Evolutionary conservation across 2,329 filamentous ascomycete genomes (phyloP).

Genomic region (Alternaria alternata): DNA sequence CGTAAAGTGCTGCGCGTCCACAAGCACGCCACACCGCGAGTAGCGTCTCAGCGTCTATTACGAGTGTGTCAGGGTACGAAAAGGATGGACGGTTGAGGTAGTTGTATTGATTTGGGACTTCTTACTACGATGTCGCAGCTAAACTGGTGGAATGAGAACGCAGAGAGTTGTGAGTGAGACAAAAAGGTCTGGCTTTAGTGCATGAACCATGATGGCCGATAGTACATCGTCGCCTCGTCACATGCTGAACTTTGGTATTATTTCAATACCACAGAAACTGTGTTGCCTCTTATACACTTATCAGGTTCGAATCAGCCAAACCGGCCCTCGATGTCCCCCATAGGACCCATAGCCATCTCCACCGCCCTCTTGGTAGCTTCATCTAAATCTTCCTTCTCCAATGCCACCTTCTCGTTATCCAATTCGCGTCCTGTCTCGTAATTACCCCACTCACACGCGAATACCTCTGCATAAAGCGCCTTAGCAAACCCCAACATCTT

Average conservation of each 20-base stretch:
- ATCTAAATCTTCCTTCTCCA: conserved; percentile 68
- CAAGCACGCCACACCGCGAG: not conserved
- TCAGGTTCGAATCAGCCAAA: not conserved
- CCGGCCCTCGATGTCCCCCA: not conserved
- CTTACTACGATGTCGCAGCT: too few species aligned
- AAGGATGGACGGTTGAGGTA: not conserved
- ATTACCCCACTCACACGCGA: conserved; percentile 23
- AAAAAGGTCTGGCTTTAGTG: not conserved
- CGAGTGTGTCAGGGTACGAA: not conserved
- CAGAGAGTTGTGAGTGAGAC: not conserved
- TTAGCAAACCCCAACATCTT: conserved; percentile 52
- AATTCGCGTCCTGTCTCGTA: conserved; percentile 44
- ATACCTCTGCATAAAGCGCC: conserved; percentile 55
- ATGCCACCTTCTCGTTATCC: conserved; percentile 64
- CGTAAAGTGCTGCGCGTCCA: not conserved
- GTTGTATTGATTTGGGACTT: not conserved
- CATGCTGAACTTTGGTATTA: too few species aligned
- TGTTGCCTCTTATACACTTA: too few species aligned
- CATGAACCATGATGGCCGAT: conserved; percentile 8
- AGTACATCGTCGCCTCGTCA: not conserved
- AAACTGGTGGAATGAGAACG: not conserved
- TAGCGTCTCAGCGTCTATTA: not conserved
- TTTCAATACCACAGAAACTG: too few species aligned
- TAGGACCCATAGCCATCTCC: conserved; percentile 7
- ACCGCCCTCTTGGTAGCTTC: conserved; percentile 56